Base-by-base conservation (phyloP, 306 rosid genomes). In the Casuarina cunninghamiana region DNA sequence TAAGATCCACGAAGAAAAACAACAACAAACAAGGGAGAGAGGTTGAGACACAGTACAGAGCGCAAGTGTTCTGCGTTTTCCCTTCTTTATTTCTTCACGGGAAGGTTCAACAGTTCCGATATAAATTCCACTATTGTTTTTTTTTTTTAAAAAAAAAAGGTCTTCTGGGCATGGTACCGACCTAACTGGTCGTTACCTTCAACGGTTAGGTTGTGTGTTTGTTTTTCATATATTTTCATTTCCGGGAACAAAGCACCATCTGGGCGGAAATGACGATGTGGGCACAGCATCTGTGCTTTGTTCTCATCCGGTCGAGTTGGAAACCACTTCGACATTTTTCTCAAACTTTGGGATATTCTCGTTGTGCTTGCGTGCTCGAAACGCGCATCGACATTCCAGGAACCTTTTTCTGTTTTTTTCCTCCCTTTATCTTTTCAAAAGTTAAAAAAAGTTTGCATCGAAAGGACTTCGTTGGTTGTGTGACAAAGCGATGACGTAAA, bases 231-330 rank as follows among this genome's bases (percentile, higher is more conserved):
- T 21, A 26, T 21, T 44, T 13, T 5, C 11, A 8, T 51, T 44
- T 8, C 3, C 9, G 80, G 19, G 16, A 69, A 68, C 50, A 60
- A 45, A 45, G 71, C 70, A 5, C 3, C 43, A 62, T 79, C 19
- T 62, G 68, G 82, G 69, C 82, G 87, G 76, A 76, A 13, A 10
- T 7, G 53, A 11, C 84, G 49, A 86, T 48, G 82, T 46, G 32
- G 66, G 48, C 17, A 0, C 32, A 6, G 37, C 61, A 84, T 78
- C 57, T 75, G 44, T 58, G 72, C 42, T 78, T 73, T 81, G 83
- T 77, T 46, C 15, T 66, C 49, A 41, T 43, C 68, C 48, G 72
- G 17, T 71, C 75, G 51, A 5, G 71, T 49, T 71, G 8, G 32
- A 58, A 1, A 10, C 5, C 49, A 77, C 42, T 39, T 15, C 16